Conservation (phyloP, 176 grass and related monocot genomes). For the Zizania latifolia region DNA sequence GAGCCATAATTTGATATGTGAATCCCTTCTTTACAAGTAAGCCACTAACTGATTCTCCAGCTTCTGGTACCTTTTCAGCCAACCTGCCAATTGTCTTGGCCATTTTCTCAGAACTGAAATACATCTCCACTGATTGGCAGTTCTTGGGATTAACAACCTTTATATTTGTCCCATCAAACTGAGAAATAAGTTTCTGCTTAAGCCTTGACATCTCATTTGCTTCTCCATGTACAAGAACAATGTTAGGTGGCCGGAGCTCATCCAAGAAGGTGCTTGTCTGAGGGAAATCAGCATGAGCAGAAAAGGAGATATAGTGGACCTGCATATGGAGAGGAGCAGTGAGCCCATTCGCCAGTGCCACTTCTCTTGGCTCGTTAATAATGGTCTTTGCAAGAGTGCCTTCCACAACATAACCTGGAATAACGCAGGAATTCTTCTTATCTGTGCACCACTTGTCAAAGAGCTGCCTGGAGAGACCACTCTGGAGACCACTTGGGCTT, state of each 20-base stretch:
- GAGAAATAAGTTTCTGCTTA: conserved; percentile 76
- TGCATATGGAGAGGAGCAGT: conserved; percentile 88
- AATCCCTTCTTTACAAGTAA: conserved; percentile 95
- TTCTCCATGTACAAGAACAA: conserved; percentile 94
- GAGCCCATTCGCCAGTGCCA: conserved; percentile 82
- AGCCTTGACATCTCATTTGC: conserved; percentile 95
- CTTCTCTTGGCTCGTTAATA: conserved; percentile 91
- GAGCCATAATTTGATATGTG: conserved; percentile 92
- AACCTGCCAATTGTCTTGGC: conserved; percentile 81
- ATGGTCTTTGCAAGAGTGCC: conserved; percentile 91
- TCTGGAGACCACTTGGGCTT: conserved; percentile 77
- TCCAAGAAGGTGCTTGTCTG: conserved; percentile 88
- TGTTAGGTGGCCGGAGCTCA: conserved; percentile 76
- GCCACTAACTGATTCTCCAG: conserved; percentile 48
- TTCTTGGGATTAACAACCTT: conserved; percentile 86
- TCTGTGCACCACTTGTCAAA: conserved; percentile 96
- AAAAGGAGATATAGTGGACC: conserved; percentile 91
- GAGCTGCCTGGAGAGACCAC: conserved; percentile 84
- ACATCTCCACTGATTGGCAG: conserved; percentile 82
- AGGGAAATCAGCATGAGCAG: conserved; percentile 85
- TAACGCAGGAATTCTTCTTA: conserved; percentile 91
- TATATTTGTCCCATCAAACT: conserved; percentile 70
- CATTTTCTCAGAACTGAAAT: conserved; percentile 90
- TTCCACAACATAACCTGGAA: conserved; percentile 90
- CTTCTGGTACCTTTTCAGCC: conserved; percentile 76